These are phyloP conservation scores for Penicillium desertorum DNA, from an alignment of 495 filamentous ascomycete genomes.

Conservation along the genomic window DNA sequence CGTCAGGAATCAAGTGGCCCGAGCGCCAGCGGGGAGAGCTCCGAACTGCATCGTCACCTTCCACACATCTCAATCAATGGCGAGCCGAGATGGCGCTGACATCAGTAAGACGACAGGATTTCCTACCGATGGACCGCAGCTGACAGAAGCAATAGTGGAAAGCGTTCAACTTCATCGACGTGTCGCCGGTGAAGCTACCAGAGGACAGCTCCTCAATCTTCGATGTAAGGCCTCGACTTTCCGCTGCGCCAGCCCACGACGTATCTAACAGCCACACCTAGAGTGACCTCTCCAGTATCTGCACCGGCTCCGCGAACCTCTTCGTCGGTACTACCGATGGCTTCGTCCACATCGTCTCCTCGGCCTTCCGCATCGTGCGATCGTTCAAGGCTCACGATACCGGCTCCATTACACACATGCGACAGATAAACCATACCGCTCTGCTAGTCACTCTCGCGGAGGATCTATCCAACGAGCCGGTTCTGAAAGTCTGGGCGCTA, in stretches of 20 bases:
- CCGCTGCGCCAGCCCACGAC: neutral
- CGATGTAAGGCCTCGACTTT: slow-evolving; percentile 53
- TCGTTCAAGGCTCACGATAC: slow-evolving; percentile 82
- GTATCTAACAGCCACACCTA: slow-evolving; percentile 32
- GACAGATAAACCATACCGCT: slow-evolving; percentile 84
- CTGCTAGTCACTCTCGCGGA: slow-evolving; percentile 86
- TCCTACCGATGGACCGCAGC: neutral
- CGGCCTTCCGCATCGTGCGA: slow-evolving; percentile 80
- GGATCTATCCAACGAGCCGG: slow-evolving; percentile 80
- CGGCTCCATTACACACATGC: slow-evolving; percentile 86
- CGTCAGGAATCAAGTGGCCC: slow-evolving; percentile 22
- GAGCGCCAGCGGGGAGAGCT: slow-evolving; percentile 33
- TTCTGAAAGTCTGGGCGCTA: slow-evolving; percentile 93
- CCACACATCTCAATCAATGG: slow-evolving; percentile 30
- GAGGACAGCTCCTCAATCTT: slow-evolving; percentile 66
- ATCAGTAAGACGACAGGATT: slow-evolving; percentile 34
- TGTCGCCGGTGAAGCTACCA: slow-evolving; percentile 75
- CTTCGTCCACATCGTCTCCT: slow-evolving; percentile 78
- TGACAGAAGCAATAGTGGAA: slow-evolving; percentile 69
- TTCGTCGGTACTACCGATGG: slow-evolving; percentile 87
- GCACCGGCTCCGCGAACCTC: slow-evolving; percentile 85
- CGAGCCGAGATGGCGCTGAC: slow-evolving; percentile 49
- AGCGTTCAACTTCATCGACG: slow-evolving; percentile 98
- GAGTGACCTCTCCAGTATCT: slow-evolving; percentile 66
- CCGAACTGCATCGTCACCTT: slow-evolving; percentile 17